phyloP scores from a whole-genome alignment of 345 rosid genomes.

The Eucalyptus curtisii region DNA sequence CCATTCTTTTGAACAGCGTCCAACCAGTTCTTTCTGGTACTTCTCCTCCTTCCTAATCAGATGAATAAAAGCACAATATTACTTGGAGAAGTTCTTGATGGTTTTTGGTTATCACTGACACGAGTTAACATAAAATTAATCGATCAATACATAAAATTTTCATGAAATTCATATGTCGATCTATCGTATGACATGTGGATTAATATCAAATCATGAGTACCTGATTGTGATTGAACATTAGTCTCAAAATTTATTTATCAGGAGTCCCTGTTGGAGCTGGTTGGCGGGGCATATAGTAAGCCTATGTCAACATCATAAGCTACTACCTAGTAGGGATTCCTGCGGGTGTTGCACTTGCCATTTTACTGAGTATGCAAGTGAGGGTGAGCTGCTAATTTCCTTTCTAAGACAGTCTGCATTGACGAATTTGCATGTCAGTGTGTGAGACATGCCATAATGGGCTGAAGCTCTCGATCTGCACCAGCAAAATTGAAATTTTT shows the following conservation, averaged over 20 bases:
- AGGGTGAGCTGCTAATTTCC: slow-evolving; percentile 22
- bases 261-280: slow-evolving; percentile 67
- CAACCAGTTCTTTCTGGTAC: slow-evolving; percentile 83
- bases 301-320: slow-evolving; percentile 51
- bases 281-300: slow-evolving; percentile 52
- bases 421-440: background rate
- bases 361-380: slow-evolving; percentile 27
- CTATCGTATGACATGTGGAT: background rate
- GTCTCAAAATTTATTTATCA: background rate
- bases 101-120: background rate
- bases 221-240: background rate
- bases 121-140: background rate
- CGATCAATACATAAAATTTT: background rate
- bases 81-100: background rate
- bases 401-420: background rate
- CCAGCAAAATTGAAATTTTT: background rate
- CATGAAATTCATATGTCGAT: fast-evolving
- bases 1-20: slow-evolving; percentile 67
- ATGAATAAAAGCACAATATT: background rate
- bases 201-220: background rate
- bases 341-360: slow-evolving; percentile 42
- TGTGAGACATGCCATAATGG: background rate
- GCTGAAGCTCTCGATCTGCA: background rate
- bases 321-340: slow-evolving; percentile 70
- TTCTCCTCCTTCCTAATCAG: background rate